phyloP scores from a whole-genome alignment of 2,329 filamentous ascomycete genomes.

The Fusarium marasasianum region DNA sequence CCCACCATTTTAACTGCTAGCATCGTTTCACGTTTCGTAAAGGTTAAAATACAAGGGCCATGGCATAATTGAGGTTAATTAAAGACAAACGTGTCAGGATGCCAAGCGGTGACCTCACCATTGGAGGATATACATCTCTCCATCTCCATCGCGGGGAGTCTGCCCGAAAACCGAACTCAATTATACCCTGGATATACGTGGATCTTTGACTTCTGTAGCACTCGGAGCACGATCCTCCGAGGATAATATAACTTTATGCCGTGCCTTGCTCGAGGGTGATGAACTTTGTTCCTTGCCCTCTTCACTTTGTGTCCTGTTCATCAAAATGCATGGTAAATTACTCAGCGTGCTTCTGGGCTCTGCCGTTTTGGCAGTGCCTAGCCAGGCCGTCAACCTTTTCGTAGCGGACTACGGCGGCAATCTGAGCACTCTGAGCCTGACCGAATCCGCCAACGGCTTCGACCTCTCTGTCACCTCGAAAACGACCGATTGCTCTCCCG shows the following conservation, averaged over 20 bases:
- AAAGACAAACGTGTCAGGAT: background rate
- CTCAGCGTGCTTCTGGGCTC: slow-evolving; percentile 5
- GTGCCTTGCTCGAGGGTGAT: no score
- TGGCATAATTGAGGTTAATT: background rate
- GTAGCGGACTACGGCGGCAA: slow-evolving; percentile 36
- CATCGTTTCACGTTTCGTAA: slow-evolving; percentile 2
- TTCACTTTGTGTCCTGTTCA: background rate
- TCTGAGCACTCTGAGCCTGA: slow-evolving; percentile 30
- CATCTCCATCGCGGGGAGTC: background rate
- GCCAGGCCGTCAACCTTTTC: slow-evolving; percentile 32
- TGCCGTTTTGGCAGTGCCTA: background rate
- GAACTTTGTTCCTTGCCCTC: no score
- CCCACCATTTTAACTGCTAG: background rate
- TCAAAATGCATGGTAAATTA: background rate
- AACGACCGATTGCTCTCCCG: slow-evolving; percentile 23
- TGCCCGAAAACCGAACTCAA: background rate
- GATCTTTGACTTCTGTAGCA: background rate
- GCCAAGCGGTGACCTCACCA: background rate
- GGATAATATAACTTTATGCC: background rate
- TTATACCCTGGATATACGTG: background rate
- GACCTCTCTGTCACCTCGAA: slow-evolving; percentile 16
- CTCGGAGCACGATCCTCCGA: background rate
- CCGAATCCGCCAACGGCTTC: background rate
- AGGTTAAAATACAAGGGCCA: background rate
- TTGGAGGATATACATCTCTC: slow-evolving; percentile 15